A percentile compares a stretch with the other conserved stretches of the same genome.
These are phyloP conservation scores for Histomonas meleagridis DNA, from an alignment of 208 protist species.

Conservation along the genomic window DNA sequence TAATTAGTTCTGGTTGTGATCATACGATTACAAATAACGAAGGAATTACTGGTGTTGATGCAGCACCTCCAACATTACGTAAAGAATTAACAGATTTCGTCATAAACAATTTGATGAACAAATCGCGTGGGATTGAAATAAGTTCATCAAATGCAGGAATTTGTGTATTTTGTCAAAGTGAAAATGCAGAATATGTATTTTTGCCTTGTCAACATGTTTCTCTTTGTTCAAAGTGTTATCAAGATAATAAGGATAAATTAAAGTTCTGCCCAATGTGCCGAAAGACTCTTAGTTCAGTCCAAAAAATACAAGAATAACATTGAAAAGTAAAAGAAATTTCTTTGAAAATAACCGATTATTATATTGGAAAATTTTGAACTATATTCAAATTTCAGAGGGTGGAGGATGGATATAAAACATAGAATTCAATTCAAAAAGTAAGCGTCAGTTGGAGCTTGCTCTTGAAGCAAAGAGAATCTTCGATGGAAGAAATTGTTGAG, in stretches of 20 bases:
- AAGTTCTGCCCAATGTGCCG: slow-evolving; percentile 34
- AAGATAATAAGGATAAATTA: slow-evolving; percentile 25
- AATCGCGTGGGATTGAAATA: not conserved
- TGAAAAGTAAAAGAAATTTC: too few species aligned
- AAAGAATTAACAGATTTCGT: slow-evolving; percentile 13
- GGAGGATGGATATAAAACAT: too few species aligned
- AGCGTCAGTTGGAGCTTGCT: too few species aligned
- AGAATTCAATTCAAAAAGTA: too few species aligned
- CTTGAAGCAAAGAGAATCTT: too few species aligned
- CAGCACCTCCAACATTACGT: not conserved
- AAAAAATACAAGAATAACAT: too few species aligned
- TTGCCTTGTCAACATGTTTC: slow-evolving; percentile 20
- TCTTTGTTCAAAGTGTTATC: not conserved
- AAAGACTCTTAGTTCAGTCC: not conserved
- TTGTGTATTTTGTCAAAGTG: slow-evolving; percentile 14
- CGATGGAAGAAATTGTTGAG: too few species aligned
- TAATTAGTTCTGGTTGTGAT: not conserved
- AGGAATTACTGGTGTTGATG: not conserved
- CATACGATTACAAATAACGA: not conserved
- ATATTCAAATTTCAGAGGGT: too few species aligned
- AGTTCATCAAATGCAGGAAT: not conserved
- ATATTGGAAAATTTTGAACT: too few species aligned
- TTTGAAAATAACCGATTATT: too few species aligned
- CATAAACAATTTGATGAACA: not conserved
- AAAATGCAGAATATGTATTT: not conserved